Evolutionary conservation across 345 rosid genomes (phyloP).

Genomic region (Laguncularia racemosa): DNA sequence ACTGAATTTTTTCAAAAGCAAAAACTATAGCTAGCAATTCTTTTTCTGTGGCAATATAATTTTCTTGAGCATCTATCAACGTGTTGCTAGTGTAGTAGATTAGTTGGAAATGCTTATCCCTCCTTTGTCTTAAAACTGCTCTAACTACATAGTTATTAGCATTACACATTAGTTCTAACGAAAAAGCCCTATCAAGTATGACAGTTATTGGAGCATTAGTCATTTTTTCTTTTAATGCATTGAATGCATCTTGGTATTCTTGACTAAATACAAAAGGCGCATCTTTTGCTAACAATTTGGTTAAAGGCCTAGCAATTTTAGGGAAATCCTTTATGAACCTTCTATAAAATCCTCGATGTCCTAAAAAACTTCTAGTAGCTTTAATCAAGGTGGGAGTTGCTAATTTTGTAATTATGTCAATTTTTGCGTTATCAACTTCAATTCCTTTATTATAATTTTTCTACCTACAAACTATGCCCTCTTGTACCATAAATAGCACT

Average conservation of each 20-base stretch:
- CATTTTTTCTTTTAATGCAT: neutral
- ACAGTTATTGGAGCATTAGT: neutral
- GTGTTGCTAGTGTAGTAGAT: constrained; percentile 1
- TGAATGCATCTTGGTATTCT: neutral
- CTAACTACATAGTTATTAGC: neutral
- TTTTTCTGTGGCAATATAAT: neutral
- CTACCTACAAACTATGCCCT: neutral
- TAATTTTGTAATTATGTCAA: neutral
- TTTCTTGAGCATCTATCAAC: neutral
- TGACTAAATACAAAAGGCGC: neutral
- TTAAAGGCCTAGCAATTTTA: neutral
- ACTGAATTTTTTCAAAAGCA: neutral
- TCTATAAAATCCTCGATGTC: constrained; percentile 1
- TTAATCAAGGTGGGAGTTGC: neutral
- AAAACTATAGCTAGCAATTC: neutral
- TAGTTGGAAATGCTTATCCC: neutral
- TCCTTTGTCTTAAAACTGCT: neutral
- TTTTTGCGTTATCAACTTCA: neutral
- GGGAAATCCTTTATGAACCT: constrained; percentile 2
- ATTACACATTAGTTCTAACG: neutral
- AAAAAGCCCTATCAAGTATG: neutral
- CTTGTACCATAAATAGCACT: neutral
- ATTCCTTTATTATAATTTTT: neutral
- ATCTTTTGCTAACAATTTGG: neutral
- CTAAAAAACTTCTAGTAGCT: neutral